A percentile compares a stretch with the other conserved stretches of the same genome.
These are phyloP conservation scores for Jacaranda copaia DNA, from an alignment of 257 asterid species.

Conservation along the genomic window DNA sequence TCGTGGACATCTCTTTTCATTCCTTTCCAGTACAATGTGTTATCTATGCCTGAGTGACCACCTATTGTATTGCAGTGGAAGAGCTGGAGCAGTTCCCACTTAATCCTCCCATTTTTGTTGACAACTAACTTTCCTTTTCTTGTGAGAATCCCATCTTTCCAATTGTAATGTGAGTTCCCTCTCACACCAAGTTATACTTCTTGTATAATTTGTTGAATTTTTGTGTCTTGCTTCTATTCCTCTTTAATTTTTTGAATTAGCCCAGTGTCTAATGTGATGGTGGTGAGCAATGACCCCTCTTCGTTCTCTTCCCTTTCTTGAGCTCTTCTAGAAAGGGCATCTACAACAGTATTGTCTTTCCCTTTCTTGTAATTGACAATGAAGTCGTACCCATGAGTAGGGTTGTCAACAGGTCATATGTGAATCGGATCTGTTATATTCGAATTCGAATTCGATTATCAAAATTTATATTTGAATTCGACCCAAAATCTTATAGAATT, in stretches of 20 bases:
- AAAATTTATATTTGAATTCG: no score
- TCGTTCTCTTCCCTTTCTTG: not conserved
- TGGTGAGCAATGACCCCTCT: not conserved
- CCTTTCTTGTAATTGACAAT: not conserved
- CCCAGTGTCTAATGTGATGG: not conserved
- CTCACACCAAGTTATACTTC: not conserved
- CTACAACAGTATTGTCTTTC: not conserved
- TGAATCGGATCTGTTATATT: no score
- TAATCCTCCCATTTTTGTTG: not conserved
- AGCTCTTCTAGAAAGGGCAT: constrained; percentile 18
- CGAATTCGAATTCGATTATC: no score
- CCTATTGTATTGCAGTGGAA: no score
- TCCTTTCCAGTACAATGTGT: not conserved
- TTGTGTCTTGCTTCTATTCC: no score
- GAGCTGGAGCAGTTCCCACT: not conserved
- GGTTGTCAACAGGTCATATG: no score
- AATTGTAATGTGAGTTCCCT: not conserved
- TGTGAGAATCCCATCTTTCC: not conserved
- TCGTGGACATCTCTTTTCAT: not conserved
- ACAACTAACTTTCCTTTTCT: not conserved
- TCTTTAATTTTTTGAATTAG: not conserved
- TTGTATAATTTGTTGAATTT: not conserved
- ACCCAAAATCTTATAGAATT: no score
- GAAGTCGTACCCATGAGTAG: constrained; percentile 15
- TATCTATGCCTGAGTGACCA: no score